phyloP scores from a whole-genome alignment of 208 protist genomes.

The Leishmania guyanensis region DNA sequence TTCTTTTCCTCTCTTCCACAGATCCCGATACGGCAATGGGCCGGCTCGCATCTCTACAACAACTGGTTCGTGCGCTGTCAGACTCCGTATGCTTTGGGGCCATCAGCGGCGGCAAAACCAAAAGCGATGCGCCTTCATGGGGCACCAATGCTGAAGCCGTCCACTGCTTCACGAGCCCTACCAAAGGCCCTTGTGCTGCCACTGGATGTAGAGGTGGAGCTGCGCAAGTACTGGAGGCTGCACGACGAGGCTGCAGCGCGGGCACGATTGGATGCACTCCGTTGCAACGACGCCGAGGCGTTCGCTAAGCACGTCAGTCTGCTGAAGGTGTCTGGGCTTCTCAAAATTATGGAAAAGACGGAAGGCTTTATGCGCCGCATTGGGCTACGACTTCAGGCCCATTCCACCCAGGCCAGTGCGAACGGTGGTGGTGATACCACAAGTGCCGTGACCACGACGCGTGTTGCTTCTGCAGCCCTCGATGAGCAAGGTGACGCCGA shows the following conservation, averaged over 20 bases:
- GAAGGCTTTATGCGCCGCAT: constrained; percentile 65
- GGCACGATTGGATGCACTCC: constrained; percentile 44
- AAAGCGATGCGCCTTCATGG: not conserved
- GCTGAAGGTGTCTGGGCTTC: constrained; percentile 53
- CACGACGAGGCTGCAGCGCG: constrained; percentile 46
- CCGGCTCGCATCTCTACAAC: constrained; percentile 22
- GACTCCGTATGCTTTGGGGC: not conserved
- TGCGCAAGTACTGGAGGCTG: constrained; percentile 44
- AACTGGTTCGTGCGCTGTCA: constrained; percentile 17
- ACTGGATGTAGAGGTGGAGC: constrained; percentile 30
- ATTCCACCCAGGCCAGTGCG: not conserved
- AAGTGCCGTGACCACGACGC: not conserved
- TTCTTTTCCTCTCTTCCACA: constrained; percentile 4
- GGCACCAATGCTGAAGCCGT: not conserved
- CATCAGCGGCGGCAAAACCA: not conserved
- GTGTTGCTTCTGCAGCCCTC: not conserved
- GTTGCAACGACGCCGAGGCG: constrained; percentile 44
- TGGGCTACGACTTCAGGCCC: constrained; percentile 33
- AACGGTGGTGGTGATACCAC: not conserved
- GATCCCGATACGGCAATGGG: constrained; percentile 15
- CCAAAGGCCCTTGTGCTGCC: constrained; percentile 23
- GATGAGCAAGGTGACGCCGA: not conserved
- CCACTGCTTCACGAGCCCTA: not conserved
- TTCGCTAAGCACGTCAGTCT: constrained; percentile 55
- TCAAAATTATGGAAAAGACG: constrained; percentile 70